phyloP scores from a whole-genome alignment of 2,329 filamentous ascomycete species.

The Ascochyta lentis region DNA sequence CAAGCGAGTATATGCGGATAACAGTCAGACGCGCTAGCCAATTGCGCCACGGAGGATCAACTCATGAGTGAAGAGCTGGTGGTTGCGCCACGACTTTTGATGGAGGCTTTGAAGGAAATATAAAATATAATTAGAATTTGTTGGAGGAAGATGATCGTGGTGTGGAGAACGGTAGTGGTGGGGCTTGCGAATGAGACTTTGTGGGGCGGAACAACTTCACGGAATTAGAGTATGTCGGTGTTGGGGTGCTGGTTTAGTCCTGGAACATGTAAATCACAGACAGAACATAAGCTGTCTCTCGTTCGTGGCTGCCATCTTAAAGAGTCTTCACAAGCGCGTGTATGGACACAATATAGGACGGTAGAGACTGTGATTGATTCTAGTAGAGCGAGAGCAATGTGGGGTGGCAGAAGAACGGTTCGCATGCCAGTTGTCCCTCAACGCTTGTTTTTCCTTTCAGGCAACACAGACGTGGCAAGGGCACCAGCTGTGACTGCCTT shows the following conservation, averaged over 20 bases:
- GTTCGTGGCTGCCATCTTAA: too few relatives aligned
- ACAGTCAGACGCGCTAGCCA: constrained; percentile 66
- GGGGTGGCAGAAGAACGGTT: neutral
- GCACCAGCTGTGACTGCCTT: neutral
- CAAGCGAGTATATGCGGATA: constrained; percentile 39
- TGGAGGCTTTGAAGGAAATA: neutral
- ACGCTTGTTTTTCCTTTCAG: neutral
- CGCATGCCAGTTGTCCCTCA: neutral
- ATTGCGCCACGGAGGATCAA: constrained; percentile 44
- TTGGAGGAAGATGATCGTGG: rapidly evolving
- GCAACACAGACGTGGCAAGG: neutral
- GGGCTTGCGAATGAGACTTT: too few relatives aligned
- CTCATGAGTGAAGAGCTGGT: constrained; percentile 1
- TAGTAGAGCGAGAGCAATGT: neutral
- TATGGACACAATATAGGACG: neutral
- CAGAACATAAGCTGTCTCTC: too few relatives aligned
- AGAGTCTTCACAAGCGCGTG: neutral
- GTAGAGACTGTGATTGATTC: constrained; percentile 9
- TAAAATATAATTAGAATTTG: neutral
- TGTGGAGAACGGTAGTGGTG: neutral
- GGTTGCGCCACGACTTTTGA: constrained; percentile 2
- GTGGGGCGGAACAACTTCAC: too few relatives aligned
- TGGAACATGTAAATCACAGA: too few relatives aligned
- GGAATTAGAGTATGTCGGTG: too few relatives aligned
- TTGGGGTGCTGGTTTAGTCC: too few relatives aligned